Conservation (phyloP, 352 stramenopile genomes). For the Globisporangium spiculum region DNA sequence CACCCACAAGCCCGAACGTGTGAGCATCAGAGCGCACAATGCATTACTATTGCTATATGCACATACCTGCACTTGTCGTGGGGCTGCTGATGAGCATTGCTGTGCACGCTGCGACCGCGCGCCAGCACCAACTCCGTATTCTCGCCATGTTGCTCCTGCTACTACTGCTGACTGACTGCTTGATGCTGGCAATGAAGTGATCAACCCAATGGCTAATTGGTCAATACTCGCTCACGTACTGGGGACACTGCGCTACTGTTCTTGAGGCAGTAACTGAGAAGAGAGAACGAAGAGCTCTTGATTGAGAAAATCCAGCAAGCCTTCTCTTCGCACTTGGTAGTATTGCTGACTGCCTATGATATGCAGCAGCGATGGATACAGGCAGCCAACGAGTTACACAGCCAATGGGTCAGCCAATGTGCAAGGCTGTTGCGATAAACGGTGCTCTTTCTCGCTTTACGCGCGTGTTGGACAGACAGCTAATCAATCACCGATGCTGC, state of each 20-base stretch:
- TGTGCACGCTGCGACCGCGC: constrained; percentile 1
- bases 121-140: constrained; percentile 11
- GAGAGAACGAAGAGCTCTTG: background rate
- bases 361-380: background rate
- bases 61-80: constrained; percentile 2
- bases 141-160: constrained; percentile 10
- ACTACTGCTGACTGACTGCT: background rate
- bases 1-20: no score
- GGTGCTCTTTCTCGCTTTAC: constrained; percentile 2
- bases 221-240: background rate
- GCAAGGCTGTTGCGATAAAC: background rate
- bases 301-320: background rate
- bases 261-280: background rate
- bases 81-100: background rate
- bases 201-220: background rate
- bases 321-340: background rate
- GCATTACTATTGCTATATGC: no score
- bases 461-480: background rate
- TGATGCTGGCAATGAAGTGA: background rate
- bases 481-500: background rate
- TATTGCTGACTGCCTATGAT: background rate
- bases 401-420: background rate
- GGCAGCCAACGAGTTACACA: no score
- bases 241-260: background rate
- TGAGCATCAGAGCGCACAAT: no score